Percentiles rank a stretch among this genome's conserved stretches.
These are phyloP conservation scores for Grammothele lineata DNA, from an alignment of 768 basidiomycete species.

Conservation along the genomic window DNA sequence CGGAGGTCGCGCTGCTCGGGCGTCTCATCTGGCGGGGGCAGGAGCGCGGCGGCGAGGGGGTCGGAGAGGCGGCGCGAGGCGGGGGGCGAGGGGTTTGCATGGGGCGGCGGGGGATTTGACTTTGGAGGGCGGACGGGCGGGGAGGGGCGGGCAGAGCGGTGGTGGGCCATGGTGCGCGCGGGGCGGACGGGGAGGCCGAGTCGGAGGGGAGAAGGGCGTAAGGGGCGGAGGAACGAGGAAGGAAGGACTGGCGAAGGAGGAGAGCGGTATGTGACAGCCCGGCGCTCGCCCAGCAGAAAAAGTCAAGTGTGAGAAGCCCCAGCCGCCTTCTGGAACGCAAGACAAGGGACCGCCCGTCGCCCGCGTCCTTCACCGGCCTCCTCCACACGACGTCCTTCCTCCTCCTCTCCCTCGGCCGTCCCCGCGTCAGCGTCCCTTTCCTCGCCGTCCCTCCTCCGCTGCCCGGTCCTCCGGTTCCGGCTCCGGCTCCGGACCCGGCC, in stretches of 20 bases:
- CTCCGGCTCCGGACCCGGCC: too few species aligned
- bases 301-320: conserved; percentile 17
- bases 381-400: too few species aligned
- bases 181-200: not conserved
- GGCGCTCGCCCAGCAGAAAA: conserved; percentile 12
- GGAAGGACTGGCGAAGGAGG: not conserved
- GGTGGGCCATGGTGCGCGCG: conserved; percentile 5
- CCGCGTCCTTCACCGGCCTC: too few species aligned
- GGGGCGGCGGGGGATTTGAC: too few species aligned
- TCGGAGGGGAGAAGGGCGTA: not conserved
- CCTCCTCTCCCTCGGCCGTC: too few species aligned
- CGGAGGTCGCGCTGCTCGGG: conserved; percentile 60
- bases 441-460: too few species aligned
- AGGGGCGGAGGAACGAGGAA: conserved; percentile 6
- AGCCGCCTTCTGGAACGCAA: conserved; percentile 7
- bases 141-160: not conserved
- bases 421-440: too few species aligned
- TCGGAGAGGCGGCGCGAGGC: conserved; percentile 38
- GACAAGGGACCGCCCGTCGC: not conserved
- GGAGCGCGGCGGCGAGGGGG: conserved; percentile 62
- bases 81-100: not conserved
- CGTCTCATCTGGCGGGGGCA: conserved; percentile 72
- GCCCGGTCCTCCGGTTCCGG: too few species aligned
- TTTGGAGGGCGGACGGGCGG: not conserved
- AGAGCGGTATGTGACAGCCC: conserved; percentile 15